Conservation (phyloP, 2,329 filamentous ascomycete genomes). For the Ophiostoma ips region DNA sequence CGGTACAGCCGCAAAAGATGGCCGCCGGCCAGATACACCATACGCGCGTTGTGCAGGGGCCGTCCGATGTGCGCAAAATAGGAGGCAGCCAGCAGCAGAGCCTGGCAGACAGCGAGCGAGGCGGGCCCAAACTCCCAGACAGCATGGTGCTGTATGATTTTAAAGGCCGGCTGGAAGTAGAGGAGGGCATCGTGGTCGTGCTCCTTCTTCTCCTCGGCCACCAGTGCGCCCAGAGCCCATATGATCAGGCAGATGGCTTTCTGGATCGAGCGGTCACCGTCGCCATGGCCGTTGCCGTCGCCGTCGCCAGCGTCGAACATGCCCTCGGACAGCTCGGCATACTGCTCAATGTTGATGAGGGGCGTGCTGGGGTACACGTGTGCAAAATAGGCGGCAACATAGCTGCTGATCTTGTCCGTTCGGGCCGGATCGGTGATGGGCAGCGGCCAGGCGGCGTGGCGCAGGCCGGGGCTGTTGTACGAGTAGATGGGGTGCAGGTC, state of each 20-base stretch:
- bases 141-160: slow-evolving; percentile 21
- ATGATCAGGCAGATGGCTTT: slow-evolving; percentile 24
- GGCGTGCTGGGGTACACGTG: slow-evolving; percentile 23
- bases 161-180: slow-evolving; percentile 22
- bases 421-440: slow-evolving; percentile 13
- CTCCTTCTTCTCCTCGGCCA: background rate
- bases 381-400: slow-evolving; percentile 19
- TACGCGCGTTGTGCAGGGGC: slow-evolving; percentile 24
- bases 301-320: slow-evolving; percentile 13
- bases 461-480: background rate
- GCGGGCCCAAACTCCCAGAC: slow-evolving; percentile 20
- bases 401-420: background rate
- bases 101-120: slow-evolving; percentile 20
- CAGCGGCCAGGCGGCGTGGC: slow-evolving; percentile 3
- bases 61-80: slow-evolving; percentile 24
- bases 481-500: slow-evolving; percentile 18
- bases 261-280: slow-evolving; percentile 15
- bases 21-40: slow-evolving; percentile 21
- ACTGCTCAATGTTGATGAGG: slow-evolving; percentile 20
- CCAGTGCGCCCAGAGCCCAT: slow-evolving; percentile 21
- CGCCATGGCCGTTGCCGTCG: background rate
- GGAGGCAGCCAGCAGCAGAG: slow-evolving; percentile 23
- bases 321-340: slow-evolving; percentile 18
- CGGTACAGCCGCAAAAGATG: slow-evolving; percentile 17
- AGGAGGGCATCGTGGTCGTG: background rate